Percentiles rank a stretch among this genome's conserved stretches.
Conservation (phyloP, 192 early-diverging fungal species). For the Glomus cerebriforme region DNA sequence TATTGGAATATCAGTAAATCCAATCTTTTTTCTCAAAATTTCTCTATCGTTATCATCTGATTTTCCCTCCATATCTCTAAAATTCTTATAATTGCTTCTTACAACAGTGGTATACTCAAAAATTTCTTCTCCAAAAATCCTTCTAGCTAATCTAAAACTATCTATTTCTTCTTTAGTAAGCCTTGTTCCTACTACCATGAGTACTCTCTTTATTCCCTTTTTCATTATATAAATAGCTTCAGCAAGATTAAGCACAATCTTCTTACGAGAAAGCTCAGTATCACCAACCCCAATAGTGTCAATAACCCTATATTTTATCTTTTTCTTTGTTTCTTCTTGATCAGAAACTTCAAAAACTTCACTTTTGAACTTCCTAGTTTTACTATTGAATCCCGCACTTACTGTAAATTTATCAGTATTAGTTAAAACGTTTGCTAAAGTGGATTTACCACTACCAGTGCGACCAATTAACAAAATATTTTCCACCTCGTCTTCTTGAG, state of each 20-base stretch:
- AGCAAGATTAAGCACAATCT: neutral
- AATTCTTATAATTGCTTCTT: neutral
- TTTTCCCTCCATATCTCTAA: neutral
- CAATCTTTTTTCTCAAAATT: neutral
- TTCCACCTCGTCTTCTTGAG: neutral
- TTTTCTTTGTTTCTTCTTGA: neutral
- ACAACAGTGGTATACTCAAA: no score
- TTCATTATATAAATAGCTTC: slow-evolving; percentile 4
- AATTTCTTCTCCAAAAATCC: neutral
- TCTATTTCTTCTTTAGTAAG: slow-evolving; percentile 15
- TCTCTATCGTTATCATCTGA: slow-evolving; percentile 1
- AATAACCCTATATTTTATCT: slow-evolving; percentile 8
- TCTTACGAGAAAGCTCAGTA: neutral
- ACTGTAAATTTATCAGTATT: neutral
- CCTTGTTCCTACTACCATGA: neutral
- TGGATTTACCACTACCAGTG: slow-evolving; percentile 7
- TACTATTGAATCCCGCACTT: neutral
- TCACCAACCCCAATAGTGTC: slow-evolving; percentile 12
- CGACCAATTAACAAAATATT: no score
- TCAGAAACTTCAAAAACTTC: slow-evolving; percentile 15
- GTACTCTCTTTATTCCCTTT: neutral
- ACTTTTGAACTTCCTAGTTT: slow-evolving; percentile 10
- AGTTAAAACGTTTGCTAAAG: slow-evolving; percentile 10
- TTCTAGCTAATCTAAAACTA: neutral
- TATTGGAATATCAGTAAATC: neutral